phyloP scores from a whole-genome alignment of 2,329 filamentous ascomycete genomes.

The Penicillium sp. region DNA sequence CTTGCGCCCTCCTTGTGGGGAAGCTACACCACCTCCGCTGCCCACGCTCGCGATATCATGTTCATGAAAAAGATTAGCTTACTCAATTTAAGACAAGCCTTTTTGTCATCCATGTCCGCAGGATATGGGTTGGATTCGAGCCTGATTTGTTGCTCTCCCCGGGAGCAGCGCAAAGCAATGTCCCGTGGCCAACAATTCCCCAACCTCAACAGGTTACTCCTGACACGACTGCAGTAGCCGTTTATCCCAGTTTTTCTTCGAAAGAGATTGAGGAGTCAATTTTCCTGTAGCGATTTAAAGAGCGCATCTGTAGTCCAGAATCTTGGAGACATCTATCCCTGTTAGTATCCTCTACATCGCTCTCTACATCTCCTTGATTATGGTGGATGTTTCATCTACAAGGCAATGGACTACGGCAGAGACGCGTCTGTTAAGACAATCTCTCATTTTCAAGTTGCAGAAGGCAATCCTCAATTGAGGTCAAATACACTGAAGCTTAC shows the following conservation, averaged over 20 bases:
- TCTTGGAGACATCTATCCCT: background rate
- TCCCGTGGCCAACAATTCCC: background rate
- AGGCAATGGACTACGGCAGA: background rate
- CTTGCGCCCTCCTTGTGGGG: background rate
- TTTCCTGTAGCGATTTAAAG: background rate
- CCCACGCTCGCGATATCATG: background rate
- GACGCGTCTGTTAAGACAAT: background rate
- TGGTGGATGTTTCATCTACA: background rate
- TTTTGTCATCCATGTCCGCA: background rate
- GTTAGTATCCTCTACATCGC: background rate
- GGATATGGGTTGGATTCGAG: background rate
- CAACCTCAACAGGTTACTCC: background rate
- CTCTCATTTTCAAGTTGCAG: background rate
- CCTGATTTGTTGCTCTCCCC: background rate
- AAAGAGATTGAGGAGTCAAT: background rate
- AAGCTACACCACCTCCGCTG: background rate
- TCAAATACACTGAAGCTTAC: slow-evolving; percentile 3
- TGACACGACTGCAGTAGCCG: background rate
- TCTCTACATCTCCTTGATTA: background rate
- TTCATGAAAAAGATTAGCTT: background rate
- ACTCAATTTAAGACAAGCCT: background rate
- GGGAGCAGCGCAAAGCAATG: background rate
- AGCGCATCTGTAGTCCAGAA: background rate
- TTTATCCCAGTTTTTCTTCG: background rate
- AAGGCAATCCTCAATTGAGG: background rate